phyloP scores from a whole-genome alignment of 2,329 filamentous ascomycete species.

The Verticillium albo-atrum region DNA sequence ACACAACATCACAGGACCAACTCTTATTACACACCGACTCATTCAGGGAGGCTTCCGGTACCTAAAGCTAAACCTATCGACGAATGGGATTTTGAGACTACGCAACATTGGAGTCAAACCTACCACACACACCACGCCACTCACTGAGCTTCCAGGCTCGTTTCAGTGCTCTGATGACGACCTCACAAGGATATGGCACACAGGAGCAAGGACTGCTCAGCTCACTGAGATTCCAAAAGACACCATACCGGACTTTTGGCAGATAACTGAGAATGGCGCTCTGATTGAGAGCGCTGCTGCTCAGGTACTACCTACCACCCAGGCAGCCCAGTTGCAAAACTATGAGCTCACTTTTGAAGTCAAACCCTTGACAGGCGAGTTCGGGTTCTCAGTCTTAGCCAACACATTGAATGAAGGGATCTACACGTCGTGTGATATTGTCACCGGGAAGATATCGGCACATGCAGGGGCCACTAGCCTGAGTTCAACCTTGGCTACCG shows the following conservation, averaged over 20 bases:
- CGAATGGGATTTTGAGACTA: constrained; percentile 19
- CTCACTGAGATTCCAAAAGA: constrained; percentile 21
- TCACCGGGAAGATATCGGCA: constrained; percentile 6
- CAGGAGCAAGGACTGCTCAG: constrained; percentile 25
- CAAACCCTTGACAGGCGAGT: constrained; percentile 20
- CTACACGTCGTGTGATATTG: constrained; percentile 20
- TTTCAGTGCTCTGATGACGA: constrained; percentile 22
- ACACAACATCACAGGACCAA: constrained; percentile 23
- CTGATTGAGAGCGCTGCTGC: constrained; percentile 21
- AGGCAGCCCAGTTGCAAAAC: constrained; percentile 12
- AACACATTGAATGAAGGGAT: constrained; percentile 24
- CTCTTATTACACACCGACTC: constrained; percentile 21
- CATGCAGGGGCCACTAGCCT: constrained; percentile 11
- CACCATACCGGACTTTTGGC: constrained; percentile 20
- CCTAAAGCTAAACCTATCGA: constrained; percentile 29
- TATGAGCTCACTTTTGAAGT: constrained; percentile 19
- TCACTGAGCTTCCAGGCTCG: constrained; percentile 18
- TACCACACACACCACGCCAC: constrained; percentile 14
- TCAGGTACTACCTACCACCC: constrained; percentile 12
- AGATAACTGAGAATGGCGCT: constrained; percentile 19
- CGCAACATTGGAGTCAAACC: constrained; percentile 20
- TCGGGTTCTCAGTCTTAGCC: constrained; percentile 23
- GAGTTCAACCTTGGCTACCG: neutral
- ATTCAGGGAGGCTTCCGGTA: constrained; percentile 29
- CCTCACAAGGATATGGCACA: constrained; percentile 22